These are phyloP conservation scores for Cairneyella variabilis DNA, from an alignment of 495 filamentous ascomycete genomes.

Conservation along the genomic window DNA sequence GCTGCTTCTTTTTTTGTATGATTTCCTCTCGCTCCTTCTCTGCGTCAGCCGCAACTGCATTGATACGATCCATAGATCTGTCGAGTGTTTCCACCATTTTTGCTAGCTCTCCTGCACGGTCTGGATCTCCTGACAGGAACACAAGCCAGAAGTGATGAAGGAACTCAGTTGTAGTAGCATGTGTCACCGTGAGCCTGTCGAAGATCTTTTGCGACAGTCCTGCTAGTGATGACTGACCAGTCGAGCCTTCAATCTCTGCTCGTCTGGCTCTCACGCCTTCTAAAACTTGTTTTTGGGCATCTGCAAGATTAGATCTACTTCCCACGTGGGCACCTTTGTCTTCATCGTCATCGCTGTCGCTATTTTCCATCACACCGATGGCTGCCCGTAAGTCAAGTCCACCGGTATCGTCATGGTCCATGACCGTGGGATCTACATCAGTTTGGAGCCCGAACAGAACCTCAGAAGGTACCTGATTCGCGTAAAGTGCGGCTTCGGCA, in stretches of 20 bases:
- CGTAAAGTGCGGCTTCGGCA: slow-evolving; percentile 55
- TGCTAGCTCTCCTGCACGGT: slow-evolving; percentile 68
- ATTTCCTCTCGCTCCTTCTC: slow-evolving; percentile 64
- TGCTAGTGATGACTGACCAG: slow-evolving; percentile 45
- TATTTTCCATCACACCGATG: slow-evolving; percentile 62
- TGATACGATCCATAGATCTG: slow-evolving; percentile 72
- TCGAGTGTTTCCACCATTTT: slow-evolving; percentile 74
- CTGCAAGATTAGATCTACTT: slow-evolving; percentile 48
- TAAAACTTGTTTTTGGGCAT: slow-evolving; percentile 55
- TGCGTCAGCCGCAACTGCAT: slow-evolving; percentile 74
- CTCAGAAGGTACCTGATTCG: slow-evolving; percentile 61
- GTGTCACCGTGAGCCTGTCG: slow-evolving; percentile 74
- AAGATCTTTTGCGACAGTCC: slow-evolving; percentile 63
- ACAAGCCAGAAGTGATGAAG: slow-evolving; percentile 93
- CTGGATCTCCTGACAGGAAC: slow-evolving; percentile 78
- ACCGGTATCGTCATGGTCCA: slow-evolving; percentile 42
- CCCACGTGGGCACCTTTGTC: slow-evolving; percentile 49
- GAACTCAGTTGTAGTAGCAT: slow-evolving; percentile 91
- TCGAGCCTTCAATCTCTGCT: slow-evolving; percentile 44
- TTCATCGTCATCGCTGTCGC: slow-evolving; percentile 62
- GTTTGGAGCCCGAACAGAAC: slow-evolving; percentile 60
- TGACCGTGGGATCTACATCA: slow-evolving; percentile 47
- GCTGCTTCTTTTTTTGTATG: slow-evolving; percentile 56
- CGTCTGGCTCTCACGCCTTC: slow-evolving; percentile 48
- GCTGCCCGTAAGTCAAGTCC: slow-evolving; percentile 54